A percentile compares a stretch with the other conserved stretches of the same genome.
These are phyloP conservation scores for Fusarium sp. DNA, from an alignment of 2,329 filamentous ascomycete genomes.

Conservation along the genomic window DNA sequence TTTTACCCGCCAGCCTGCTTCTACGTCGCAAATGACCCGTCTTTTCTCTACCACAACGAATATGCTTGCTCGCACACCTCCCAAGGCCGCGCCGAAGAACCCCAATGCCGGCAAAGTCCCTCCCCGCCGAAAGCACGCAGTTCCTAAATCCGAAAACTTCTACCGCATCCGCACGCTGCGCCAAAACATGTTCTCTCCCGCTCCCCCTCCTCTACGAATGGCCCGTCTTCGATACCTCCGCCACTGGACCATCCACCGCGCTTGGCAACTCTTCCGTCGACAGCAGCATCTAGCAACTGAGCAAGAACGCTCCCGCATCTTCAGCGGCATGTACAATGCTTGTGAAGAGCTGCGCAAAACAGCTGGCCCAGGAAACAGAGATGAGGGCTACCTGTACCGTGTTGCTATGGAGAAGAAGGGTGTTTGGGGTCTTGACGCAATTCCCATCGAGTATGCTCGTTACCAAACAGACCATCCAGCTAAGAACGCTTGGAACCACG, in stretches of 20 bases:
- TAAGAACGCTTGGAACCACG: constrained; percentile 88
- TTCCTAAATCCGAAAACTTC: constrained; percentile 50
- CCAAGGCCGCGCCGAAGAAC: constrained; percentile 38
- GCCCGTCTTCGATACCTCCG: constrained; percentile 85
- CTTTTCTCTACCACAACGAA: constrained; percentile 46
- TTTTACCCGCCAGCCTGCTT: constrained; percentile 37
- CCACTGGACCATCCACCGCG: constrained; percentile 99
- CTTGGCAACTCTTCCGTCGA: constrained; percentile 83
- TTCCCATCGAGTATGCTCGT: constrained; percentile 92
- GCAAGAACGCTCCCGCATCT: constrained; percentile 77
- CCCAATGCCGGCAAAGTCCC: constrained; percentile 35
- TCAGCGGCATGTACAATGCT: constrained; percentile 82
- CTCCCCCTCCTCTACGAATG: constrained; percentile 80
- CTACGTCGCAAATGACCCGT: constrained; percentile 28
- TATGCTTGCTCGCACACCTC: constrained; percentile 43
- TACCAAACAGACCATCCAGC: constrained; percentile 84
- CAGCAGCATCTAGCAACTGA: constrained; percentile 71
- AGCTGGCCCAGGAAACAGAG: constrained; percentile 62
- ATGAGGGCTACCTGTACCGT: constrained; percentile 79
- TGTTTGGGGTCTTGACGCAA: constrained; percentile 73
- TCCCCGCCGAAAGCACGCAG: constrained; percentile 40
- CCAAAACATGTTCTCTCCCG: constrained; percentile 58
- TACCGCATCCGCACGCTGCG: constrained; percentile 55
- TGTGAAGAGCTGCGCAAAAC: constrained; percentile 81
- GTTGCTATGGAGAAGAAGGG: constrained; percentile 92